Percentiles rank a stretch among this genome's conserved stretches.
Conservation (phyloP, 208 protist genomes). For the Acanthamoeba triangularis region DNA sequence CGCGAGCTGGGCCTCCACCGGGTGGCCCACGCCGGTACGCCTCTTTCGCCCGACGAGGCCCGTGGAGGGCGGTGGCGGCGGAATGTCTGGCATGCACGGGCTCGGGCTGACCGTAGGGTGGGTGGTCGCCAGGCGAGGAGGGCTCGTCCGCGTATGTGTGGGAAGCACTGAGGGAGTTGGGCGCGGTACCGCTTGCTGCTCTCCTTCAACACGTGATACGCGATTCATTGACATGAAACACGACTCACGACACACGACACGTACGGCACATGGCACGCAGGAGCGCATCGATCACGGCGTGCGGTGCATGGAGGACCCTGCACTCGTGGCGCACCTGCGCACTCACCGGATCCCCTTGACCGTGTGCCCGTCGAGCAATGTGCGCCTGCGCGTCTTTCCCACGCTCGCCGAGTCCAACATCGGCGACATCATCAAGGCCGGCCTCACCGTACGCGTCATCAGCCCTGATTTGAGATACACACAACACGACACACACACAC, state of each 20-base stretch:
- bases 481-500: too few relatives aligned
- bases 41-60: not conserved
- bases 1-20: slow-evolving; percentile 13
- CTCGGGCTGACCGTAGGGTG: too few relatives aligned
- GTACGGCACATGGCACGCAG: not conserved
- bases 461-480: not conserved
- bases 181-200: not conserved
- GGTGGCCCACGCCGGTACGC: not conserved
- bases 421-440: not conserved
- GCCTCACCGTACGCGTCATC: not conserved
- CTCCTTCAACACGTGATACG: not conserved
- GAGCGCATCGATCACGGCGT: slow-evolving; percentile 10
- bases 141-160: not conserved
- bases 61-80: not conserved
- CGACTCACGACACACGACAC: not conserved
- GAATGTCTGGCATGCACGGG: not conserved
- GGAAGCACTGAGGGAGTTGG: not conserved
- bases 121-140: not conserved
- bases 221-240: too few relatives aligned
- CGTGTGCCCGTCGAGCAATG: slow-evolving; percentile 18
- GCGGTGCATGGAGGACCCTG: not conserved
- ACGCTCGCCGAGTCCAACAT: not conserved
- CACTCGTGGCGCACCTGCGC: not conserved
- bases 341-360: not conserved
- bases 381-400: not conserved